Evolutionary conservation across 208 protist genomes (phyloP), one percentile per base, ranked within the genome.

Genomic region (Hexamita inflata): DNA sequence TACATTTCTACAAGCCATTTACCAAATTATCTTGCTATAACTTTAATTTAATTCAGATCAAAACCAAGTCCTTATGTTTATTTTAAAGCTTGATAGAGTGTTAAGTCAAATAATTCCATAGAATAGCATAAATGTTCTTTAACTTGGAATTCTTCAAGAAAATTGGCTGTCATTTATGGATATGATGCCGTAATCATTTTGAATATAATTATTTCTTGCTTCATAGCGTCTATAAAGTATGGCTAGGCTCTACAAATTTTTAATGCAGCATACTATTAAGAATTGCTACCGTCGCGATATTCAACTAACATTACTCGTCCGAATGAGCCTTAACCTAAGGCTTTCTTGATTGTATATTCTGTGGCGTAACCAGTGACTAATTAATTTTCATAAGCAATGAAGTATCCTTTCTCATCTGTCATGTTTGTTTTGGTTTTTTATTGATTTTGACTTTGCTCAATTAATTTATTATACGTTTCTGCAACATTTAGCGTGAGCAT

Each of bases 301-400:
- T n/a, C n/a, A 24, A 38, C 64, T n/a, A 70, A 38, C 38, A 70
- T 45, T 11, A 70, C 64, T n/a, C 64, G n/a, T 11, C 64, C 64
- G 42, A 70, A 70, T 57, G 64, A 70, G 64, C 64, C 64, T 38
- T 70, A 38, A 32, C 64, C 64, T 30, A 70, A 38, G 15, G 64
- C 30, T 38, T 45, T 35, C n/a, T 70, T n/a, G n/a, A n/a, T n/a
- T n/a, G n/a, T n/a, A n/a, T n/a, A n/a, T n/a, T n/a, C n/a, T n/a
- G n/a, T n/a, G n/a, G n/a, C n/a, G n/a, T n/a, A n/a, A n/a, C n/a
- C n/a, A n/a, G n/a, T n/a, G n/a, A n/a, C n/a, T n/a, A n/a, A n/a
- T n/a, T n/a, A n/a, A n/a, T n/a, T n/a, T n/a, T n/a, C n/a, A n/a
- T n/a, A n/a, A n/a, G n/a, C n/a, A n/a, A n/a, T n/a, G n/a, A n/a